Base-by-base conservation (phyloP, 495 filamentous ascomycete species). In the Tuber calosporum region DNA sequence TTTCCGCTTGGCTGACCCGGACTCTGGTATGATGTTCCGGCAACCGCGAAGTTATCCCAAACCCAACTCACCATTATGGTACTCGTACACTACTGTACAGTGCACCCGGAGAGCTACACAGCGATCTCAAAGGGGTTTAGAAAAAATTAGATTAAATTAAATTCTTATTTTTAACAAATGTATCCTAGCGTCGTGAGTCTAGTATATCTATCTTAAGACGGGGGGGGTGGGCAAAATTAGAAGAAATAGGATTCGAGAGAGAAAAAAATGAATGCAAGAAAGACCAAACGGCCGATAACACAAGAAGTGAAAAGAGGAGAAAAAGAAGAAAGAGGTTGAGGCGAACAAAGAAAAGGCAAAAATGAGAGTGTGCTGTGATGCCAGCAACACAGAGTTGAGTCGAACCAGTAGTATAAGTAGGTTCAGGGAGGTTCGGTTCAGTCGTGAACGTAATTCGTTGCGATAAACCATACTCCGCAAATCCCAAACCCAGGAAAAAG, bases 341-440 rank as follows among this genome's bases (percentile, higher is more conserved):
- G 11, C n/a, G 9, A 11, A 17, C 4, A 62, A 15, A 30, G n/a
- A 6, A 62, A 62, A 62, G 0, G 26, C 4, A 2, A 26, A 62
- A 62, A 62, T 34, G 53, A 62, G 30, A 15, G 53, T 62, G 48
- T 26, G 53, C 53, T 62, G 53, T 62, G 53, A 34, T 62, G 53
- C 53, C 53, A 62, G 53, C 53, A 62, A 34, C 53, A 62, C 53
- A 62, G 26, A 34, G 53, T 62, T 62, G 53, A n/a, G 13, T 1
- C 2, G n/a, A 13, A n/a, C 48, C 48, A 34, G 53, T 30, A n/a
- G n/a, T n/a, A n/a, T n/a, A 17, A 3, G 53, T 30, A 62, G 26
- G 26, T 17, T 62, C 26, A 13, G 26, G 3, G 5, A 62, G 34
- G n/a, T 58, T 13, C 48, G 4, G 22, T 58, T 58, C 22, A 1